Evolutionary conservation across 169 alveolate genomes (phyloP).

Genomic region (Eimeria necatrix): DNA sequence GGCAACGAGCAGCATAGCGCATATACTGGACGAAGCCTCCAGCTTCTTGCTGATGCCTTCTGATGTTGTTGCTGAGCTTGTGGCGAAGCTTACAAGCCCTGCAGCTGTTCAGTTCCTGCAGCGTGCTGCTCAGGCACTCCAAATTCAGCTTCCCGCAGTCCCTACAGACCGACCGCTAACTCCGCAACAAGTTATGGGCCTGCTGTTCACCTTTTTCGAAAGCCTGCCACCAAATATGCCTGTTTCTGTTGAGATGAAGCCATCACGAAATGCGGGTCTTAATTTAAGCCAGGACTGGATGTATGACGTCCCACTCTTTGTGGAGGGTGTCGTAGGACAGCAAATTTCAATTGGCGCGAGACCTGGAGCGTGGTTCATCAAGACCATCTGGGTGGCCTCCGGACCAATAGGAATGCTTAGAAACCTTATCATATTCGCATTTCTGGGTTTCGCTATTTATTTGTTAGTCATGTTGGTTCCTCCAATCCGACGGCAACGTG

Average conservation of each 20-base stretch:
- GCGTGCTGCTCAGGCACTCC: neutral
- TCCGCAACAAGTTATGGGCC: slow-evolving; percentile 6
- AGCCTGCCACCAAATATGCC: slow-evolving; percentile 1
- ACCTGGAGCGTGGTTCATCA: slow-evolving; percentile 69
- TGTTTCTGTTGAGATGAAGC: neutral
- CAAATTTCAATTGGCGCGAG: slow-evolving; percentile 24
- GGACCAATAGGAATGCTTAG: slow-evolving; percentile 74
- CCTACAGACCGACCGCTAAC: neutral
- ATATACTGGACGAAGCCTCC: neutral
- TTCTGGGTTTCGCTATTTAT: slow-evolving; percentile 64
- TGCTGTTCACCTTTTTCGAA: neutral
- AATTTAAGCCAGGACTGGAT: slow-evolving; percentile 52
- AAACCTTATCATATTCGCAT: slow-evolving; percentile 66
- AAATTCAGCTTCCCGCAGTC: neutral
- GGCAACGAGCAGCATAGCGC: slow-evolving; percentile 40
- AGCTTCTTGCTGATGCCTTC: slow-evolving; percentile 19
- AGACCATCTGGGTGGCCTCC: slow-evolving; percentile 67
- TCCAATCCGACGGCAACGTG: slow-evolving; percentile 74
- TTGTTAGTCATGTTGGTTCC: slow-evolving; percentile 70
- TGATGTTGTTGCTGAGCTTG: neutral
- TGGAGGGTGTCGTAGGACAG: slow-evolving; percentile 50
- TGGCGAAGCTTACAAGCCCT: slow-evolving; percentile 15
- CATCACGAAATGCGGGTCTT: slow-evolving; percentile 31
- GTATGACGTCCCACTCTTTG: slow-evolving; percentile 62
- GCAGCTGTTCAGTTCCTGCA: neutral